Conservation (phyloP, 352 stramenopile species). For the Phytophthora colocasiae region DNA sequence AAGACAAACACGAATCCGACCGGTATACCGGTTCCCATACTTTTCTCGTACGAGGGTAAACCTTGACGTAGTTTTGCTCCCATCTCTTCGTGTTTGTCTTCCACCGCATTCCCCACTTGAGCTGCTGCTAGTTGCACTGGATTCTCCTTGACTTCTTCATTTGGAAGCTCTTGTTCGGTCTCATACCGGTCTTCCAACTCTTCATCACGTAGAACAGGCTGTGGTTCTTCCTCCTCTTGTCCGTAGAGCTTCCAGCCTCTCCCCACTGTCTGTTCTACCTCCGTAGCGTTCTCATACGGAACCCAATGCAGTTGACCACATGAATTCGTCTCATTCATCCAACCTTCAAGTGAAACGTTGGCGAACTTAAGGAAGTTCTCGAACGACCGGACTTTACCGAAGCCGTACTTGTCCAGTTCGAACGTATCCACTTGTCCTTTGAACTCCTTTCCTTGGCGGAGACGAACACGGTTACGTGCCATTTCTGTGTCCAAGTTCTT, state of each 20-base stretch:
- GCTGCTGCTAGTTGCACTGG: not conserved
- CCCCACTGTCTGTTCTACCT: constrained; percentile 57
- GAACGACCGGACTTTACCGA: constrained; percentile 57
- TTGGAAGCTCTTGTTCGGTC: constrained; percentile 2
- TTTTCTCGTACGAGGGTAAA: constrained; percentile 24
- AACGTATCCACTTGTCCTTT: constrained; percentile 55
- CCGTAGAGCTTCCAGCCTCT: constrained; percentile 54
- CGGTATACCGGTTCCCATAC: constrained; percentile 28
- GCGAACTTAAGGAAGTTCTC: constrained; percentile 65
- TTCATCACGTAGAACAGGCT: constrained; percentile 3
- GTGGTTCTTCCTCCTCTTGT: constrained; percentile 8
- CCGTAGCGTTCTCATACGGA: constrained; percentile 51
- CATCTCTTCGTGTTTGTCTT: constrained; percentile 12
- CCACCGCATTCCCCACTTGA: constrained; percentile 9
- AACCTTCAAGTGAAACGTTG: constrained; percentile 48
- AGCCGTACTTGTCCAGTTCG: constrained; percentile 61
- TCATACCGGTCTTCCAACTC: not conserved
- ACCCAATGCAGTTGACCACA: constrained; percentile 74
- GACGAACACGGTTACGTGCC: constrained; percentile 54
- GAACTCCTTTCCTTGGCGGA: constrained; percentile 57
- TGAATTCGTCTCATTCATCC: constrained; percentile 62
- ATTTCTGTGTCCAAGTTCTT: constrained; percentile 53
- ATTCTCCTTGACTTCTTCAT: constrained; percentile 10
- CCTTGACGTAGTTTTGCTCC: constrained; percentile 49
- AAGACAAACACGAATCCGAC: constrained; percentile 51